These are phyloP conservation scores for Niveomyces coronatus DNA, from an alignment of 2,329 filamentous ascomycete species.

Conservation along the genomic window DNA sequence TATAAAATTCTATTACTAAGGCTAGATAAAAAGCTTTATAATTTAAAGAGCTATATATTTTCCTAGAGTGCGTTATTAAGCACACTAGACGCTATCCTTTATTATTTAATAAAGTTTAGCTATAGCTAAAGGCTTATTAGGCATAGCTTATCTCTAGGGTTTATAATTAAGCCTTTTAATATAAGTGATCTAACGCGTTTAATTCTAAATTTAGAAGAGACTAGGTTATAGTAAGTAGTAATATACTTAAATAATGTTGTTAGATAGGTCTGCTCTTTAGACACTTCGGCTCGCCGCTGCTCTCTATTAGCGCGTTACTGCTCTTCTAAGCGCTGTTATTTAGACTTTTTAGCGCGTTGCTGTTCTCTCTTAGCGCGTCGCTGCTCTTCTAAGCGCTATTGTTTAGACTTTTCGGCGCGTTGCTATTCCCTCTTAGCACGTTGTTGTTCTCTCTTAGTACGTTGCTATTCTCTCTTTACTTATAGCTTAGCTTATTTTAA, in stretches of 20 bases:
- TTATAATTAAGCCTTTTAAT: conserved; percentile 20
- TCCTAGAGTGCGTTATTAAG: too few species aligned
- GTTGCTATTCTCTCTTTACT: not conserved
- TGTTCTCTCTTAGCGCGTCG: not conserved
- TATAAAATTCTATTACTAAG: too few species aligned
- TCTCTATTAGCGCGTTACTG: too few species aligned
- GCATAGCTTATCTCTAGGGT: conserved; percentile 20
- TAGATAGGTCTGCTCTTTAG: conserved; percentile 15
- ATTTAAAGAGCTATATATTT: too few species aligned
- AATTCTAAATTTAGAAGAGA: conserved; percentile 17
- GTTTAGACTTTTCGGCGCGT: too few species aligned
- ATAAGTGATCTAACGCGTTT: conserved; percentile 17
- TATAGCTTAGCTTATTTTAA: not conserved
- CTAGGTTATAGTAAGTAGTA: conserved; percentile 16
- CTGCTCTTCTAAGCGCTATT: too few species aligned
- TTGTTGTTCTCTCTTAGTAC: conserved; percentile 6
- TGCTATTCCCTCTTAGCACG: conserved; percentile 6
- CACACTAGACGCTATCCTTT: not conserved
- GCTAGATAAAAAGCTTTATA: too few species aligned
- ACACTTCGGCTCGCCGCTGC: conserved; percentile 12
- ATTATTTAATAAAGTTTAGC: conserved; percentile 8
- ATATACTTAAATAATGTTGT: conserved; percentile 24
- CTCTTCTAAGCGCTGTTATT: too few species aligned
- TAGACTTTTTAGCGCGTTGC: too few species aligned
- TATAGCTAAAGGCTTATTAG: conserved; percentile 19